These are phyloP conservation scores for Conticribra guillardii DNA, from an alignment of 108 stramenopile genomes.

Conservation along the genomic window DNA sequence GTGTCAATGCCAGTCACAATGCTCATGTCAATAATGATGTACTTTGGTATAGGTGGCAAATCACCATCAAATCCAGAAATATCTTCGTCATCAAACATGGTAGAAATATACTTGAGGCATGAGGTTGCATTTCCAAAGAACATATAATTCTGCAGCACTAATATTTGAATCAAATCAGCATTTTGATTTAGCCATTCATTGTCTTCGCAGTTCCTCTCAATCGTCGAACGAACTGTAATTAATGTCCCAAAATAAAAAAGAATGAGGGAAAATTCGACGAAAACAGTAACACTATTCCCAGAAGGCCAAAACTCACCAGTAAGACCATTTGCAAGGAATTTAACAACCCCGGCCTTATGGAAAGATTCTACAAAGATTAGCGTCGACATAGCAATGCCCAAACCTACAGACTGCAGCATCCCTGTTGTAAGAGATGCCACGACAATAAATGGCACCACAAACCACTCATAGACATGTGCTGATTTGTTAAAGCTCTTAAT, in stretches of 20 bases:
- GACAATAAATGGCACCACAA: conserved; percentile 76
- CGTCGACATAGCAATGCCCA: conserved; percentile 72
- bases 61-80: conserved; percentile 8
- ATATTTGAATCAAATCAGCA: conserved; percentile 69
- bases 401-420: conserved; percentile 61
- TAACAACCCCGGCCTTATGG: conserved; percentile 73
- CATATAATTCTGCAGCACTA: conserved; percentile 81
- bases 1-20: conserved; percentile 76
- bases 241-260: too few species aligned
- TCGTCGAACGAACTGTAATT: conserved; percentile 69
- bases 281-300: too few species aligned
- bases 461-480: conserved; percentile 58
- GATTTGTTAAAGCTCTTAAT: conserved; percentile 55
- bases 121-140: conserved; percentile 85
- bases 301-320: neutral
- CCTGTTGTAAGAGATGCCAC: conserved; percentile 57
- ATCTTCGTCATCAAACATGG: conserved; percentile 79
- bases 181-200: conserved; percentile 72
- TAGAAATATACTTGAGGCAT: conserved; percentile 62
- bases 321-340: conserved; percentile 68
- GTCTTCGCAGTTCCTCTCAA: conserved; percentile 61
- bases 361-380: conserved; percentile 82
- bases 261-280: neutral
- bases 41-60: conserved; percentile 64
- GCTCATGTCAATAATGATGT: conserved; percentile 69